Evolutionary conservation across 306 rosid genomes (phyloP).

Genomic region (Cucumis sativus): Cucumber_9930_V3 NC_026657.2:458001-458500

Average conservation of each 20-base stretch:
- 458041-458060: conserved; percentile 98
- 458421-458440: background rate
- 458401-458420: background rate
- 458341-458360: background rate
- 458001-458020: conserved; percentile 96
- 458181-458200: conserved; percentile 7
- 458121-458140: conserved; percentile 27
- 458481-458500: conserved; percentile 94
- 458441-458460: conserved; percentile 8
- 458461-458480: conserved; percentile 92
- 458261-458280: conserved; percentile 59
- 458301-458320: conserved; percentile 40
- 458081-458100: conserved; percentile 36
- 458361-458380: background rate
- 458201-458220: background rate
- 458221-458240: background rate
- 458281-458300: conserved; percentile 81
- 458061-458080: conserved; percentile 89
- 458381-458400: background rate
- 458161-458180: conserved; percentile 34
- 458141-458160: conserved; percentile 44
- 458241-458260: conserved; percentile 45
- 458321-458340: background rate
- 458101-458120: conserved; percentile 35
- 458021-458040: conserved; percentile 58